Evolutionary conservation across 169 alveolate genomes (phyloP), one percentile per base, ranked within the genome.

Genomic region (Babesia ovis): DNA sequence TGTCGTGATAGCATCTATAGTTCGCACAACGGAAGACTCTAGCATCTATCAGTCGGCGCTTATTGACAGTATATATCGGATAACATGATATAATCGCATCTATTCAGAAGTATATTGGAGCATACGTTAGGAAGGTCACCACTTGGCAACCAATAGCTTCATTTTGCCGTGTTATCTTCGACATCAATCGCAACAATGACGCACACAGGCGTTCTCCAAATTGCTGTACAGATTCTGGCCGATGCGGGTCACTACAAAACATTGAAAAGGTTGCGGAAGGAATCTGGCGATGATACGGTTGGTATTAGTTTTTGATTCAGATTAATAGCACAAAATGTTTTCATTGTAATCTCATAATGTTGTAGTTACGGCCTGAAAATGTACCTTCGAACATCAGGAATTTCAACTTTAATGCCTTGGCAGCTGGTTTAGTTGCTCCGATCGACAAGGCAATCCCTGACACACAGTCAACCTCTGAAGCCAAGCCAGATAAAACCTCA

Each of bases 151-250:
- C n/a, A n/a, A n/a, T n/a, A n/a, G n/a, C n/a, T 14, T 39, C 46
- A 9, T 39, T 39, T 39, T 9, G n/a, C 14, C 14, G 46, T 39
- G 46, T 8, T 39, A 9, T 39, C 46, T 9, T 39, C 8, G 8
- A 39, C 14, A 39, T 39, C 27, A 32, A 50, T 54, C 3, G 45
- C 56, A 75, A 75, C 42, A 22, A 64, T 23, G 34, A 39, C 37
- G 25, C 55, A 41, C 3, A 23, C 37, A 0, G 41, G 25, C 6
- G 32, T 58, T 32, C 42, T 77, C 11, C 41, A 37, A 6, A 37
- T 64, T 4, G 86, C 34, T 5, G 86, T 77, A 3, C 67, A 77
- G 67, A 77, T 77, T 45, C 74, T 77, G 29, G 70, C 86, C 18
- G 81, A 77, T 48, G 22, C 32, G 29, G 86, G 86, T 35, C 55